phyloP scores from a whole-genome alignment of 352 stramenopile species.

The Pythium dissotocum region DNA sequence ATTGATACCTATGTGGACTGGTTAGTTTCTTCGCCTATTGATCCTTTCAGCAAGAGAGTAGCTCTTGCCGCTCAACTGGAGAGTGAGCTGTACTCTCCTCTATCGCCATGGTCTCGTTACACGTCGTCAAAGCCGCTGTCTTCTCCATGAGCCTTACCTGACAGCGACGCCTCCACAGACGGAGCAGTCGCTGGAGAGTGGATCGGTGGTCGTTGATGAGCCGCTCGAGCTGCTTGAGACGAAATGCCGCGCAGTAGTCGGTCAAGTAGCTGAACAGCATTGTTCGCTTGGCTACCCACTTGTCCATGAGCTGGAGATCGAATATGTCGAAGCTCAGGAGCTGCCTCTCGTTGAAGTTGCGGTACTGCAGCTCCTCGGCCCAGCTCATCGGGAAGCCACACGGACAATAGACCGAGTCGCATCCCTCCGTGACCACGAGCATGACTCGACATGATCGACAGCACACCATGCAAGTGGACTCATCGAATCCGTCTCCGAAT shows the following conservation, averaged over 20 bases:
- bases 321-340: conserved; percentile 1
- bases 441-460: conserved; percentile 44
- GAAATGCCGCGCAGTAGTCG: not conserved
- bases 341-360: not conserved
- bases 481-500: conserved; percentile 23
- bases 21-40: no score
- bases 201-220: not conserved
- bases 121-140: no score
- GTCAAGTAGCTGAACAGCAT: not conserved
- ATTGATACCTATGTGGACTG: no score
- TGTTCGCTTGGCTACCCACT: not conserved
- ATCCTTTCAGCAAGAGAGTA: no score
- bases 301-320: conserved; percentile 1
- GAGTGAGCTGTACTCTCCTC: no score
- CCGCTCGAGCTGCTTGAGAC: not conserved
- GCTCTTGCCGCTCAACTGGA: no score
- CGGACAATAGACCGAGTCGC: conserved; percentile 40
- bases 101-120: no score
- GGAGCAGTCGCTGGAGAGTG: not conserved
- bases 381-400: conserved; percentile 11
- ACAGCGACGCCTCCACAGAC: not conserved
- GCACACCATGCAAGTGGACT: conserved; percentile 34
- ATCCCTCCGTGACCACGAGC: conserved; percentile 53
- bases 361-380: not conserved
- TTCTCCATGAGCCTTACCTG: no score